Percentiles rank a stretch among this genome's conserved stretches.
Evolutionary conservation across 306 rosid genomes (phyloP).

Genomic region (Prunus mongolica): DNA sequence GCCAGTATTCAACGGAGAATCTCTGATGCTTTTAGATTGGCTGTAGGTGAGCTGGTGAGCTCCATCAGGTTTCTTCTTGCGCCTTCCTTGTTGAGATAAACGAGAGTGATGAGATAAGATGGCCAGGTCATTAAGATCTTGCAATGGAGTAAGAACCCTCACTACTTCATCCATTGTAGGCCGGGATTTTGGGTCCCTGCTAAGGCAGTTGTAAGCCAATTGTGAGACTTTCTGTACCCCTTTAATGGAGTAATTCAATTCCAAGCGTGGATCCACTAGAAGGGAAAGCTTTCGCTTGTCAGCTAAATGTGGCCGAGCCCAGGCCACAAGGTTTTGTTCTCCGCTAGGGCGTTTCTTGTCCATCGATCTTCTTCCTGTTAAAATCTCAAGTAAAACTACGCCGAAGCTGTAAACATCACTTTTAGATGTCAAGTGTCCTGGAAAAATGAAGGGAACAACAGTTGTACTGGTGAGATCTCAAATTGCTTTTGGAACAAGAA

Average conservation of each 20-base stretch:
- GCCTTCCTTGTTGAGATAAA: slow-evolving; percentile 71
- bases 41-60: slow-evolving; percentile 59
- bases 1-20: slow-evolving; percentile 68
- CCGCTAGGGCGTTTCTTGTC: slow-evolving; percentile 95
- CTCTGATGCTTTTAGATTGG: slow-evolving; percentile 72
- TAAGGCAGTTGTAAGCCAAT: slow-evolving; percentile 76
- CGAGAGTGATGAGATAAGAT: slow-evolving; percentile 73
- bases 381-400: slow-evolving; percentile 84
- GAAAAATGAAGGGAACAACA: slow-evolving; percentile 20
- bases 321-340: slow-evolving; percentile 84
- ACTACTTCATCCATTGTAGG: slow-evolving; percentile 93
- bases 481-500: slow-evolving; percentile 7
- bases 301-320: slow-evolving; percentile 87
- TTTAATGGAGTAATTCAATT: slow-evolving; percentile 75
- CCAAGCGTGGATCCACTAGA: slow-evolving; percentile 84
- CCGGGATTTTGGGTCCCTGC: slow-evolving; percentile 79
- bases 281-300: slow-evolving; percentile 79
- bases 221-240: slow-evolving; percentile 89
- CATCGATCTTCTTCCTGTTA: slow-evolving; percentile 95
- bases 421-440: slow-evolving; percentile 94
- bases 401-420: slow-evolving; percentile 98
- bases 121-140: slow-evolving; percentile 81
- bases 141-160: slow-evolving; percentile 73
- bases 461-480: slow-evolving; percentile 16
- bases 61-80: slow-evolving; percentile 77